Evolutionary conservation across 208 protist species (phyloP), one percentile per base, ranked within the genome.

Genomic region (Chromosphaera perkinsii): DNA sequence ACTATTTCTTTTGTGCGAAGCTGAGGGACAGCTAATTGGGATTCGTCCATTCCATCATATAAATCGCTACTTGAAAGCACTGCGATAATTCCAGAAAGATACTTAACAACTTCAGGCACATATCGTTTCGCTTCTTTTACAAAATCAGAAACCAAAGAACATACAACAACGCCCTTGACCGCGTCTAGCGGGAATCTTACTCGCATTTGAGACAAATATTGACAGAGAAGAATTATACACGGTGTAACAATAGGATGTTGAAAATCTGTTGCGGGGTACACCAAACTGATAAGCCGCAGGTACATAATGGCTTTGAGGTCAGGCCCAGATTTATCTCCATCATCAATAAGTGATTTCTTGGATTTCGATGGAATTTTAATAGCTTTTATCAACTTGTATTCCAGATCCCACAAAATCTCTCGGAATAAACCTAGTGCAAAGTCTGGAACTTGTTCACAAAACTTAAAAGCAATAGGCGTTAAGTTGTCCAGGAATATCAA

Each of bases 181-280:
- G 42, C 42, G 20, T 47, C 14, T 47, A 22, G 42, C 14, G 17
- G 17, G 9, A 45, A 45, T 20, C 9, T 20, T 20, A 17, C 17
- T 20, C 39, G 17, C 39, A 45, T 45, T 20, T 9, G 39, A 20
- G 9, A 45, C 10, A 45, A 45, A 45, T 20, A 9, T 20, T 45
- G 17, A 45, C 9, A 17, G 39, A 9, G 17, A 29, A 26, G 48
- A 29, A 26, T 24, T 54, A 12, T 54, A n/a, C 29, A 54, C 48
- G 48, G 48, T 12, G 48, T 54, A n/a, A 26, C 29, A 12, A 54
- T 32, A 33, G 57, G 36, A 27, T 63, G 57, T 24, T 63, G 57
- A 9, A 63, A 49, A 35, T 63, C 57, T n/a, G 57, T 51, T 12
- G 32, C 57, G 26, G 57, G 57, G 37, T 51, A 63, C 57, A 63